phyloP scores from a whole-genome alignment of 306 rosid species.

The Neltuma alba region DNA sequence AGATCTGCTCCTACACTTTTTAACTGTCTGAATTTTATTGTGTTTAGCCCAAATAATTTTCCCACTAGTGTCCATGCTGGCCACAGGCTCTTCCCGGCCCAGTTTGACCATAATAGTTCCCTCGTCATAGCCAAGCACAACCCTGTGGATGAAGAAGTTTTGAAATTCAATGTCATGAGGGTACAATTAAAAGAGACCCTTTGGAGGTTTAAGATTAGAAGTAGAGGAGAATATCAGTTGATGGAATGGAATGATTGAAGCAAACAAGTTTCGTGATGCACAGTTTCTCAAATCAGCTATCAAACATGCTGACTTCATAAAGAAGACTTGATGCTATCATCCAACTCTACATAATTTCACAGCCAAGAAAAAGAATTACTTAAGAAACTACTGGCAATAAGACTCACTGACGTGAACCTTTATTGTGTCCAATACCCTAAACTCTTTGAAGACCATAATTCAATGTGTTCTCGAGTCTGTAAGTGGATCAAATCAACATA shows the following conservation, averaged over 20 bases:
- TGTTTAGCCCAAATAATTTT: slow-evolving; percentile 98
- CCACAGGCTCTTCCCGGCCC: slow-evolving; percentile 98
- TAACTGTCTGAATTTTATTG: slow-evolving; percentile 95
- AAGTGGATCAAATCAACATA: slow-evolving; percentile 36
- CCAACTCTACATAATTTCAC: slow-evolving; percentile 17
- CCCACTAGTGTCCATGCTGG: slow-evolving; percentile 98
- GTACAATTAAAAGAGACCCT: slow-evolving; percentile 1
- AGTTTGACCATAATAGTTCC: slow-evolving; percentile 98
- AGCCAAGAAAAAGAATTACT: neutral
- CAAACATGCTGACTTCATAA: slow-evolving; percentile 13
- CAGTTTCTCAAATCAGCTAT: neutral
- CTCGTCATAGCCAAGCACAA: slow-evolving; percentile 97
- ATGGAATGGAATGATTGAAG: neutral
- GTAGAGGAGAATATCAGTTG: neutral
- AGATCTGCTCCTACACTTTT: slow-evolving; percentile 90
- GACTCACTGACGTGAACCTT: slow-evolving; percentile 89
- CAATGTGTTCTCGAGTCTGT: slow-evolving; percentile 94
- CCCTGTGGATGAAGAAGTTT: slow-evolving; percentile 50
- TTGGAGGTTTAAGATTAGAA: neutral
- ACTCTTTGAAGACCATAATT: slow-evolving; percentile 98
- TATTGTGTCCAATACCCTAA: slow-evolving; percentile 97
- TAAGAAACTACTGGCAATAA: slow-evolving; percentile 24
- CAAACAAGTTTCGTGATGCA: neutral
- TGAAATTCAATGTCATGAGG: slow-evolving; percentile 16
- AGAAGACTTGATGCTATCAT: slow-evolving; percentile 23